A percentile compares a stretch with the other conserved stretches of the same genome.
These are phyloP conservation scores for Hortaea sp. DNA, from an alignment of 2,329 filamentous ascomycete species.

Conservation along the genomic window DNA sequence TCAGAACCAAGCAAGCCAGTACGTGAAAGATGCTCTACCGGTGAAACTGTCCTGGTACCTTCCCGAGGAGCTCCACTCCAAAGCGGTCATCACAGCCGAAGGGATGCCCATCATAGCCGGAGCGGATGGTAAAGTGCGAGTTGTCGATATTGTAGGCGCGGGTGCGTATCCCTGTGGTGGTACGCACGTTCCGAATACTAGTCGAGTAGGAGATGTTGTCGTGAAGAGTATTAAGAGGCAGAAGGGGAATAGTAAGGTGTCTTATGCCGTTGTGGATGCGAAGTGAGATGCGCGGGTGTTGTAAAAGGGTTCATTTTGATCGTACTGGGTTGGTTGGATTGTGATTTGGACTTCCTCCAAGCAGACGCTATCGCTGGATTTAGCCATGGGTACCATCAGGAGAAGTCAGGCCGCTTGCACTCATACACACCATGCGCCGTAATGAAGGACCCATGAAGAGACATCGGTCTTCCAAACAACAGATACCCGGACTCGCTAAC, in stretches of 20 bases:
- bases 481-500: no score
- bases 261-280: neutral
- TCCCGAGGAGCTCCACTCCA: neutral
- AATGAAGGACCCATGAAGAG: no score
- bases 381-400: no score
- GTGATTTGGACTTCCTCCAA: no score
- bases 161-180: conserved; percentile 5
- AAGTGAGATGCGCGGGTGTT: neutral
- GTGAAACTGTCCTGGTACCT: conserved; percentile 2
- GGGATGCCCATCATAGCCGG: conserved; percentile 4
- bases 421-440: no score
- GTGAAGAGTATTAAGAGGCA: conserved; percentile 5
- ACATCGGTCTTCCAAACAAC: no score
- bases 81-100: neutral
- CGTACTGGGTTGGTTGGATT: no score
- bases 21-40: conserved; percentile 1
- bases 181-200: conserved; percentile 2
- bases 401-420: no score
- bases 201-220: neutral
- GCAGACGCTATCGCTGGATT: no score
- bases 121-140: conserved; percentile 2
- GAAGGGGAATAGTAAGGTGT: conserved; percentile 6
- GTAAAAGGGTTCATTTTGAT: no score
- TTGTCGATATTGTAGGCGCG: conserved; percentile 5
- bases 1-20: conserved; percentile 1